Conservation (phyloP, 2,329 filamentous ascomycete genomes). For the Trematosphaeria pertusa region DNA sequence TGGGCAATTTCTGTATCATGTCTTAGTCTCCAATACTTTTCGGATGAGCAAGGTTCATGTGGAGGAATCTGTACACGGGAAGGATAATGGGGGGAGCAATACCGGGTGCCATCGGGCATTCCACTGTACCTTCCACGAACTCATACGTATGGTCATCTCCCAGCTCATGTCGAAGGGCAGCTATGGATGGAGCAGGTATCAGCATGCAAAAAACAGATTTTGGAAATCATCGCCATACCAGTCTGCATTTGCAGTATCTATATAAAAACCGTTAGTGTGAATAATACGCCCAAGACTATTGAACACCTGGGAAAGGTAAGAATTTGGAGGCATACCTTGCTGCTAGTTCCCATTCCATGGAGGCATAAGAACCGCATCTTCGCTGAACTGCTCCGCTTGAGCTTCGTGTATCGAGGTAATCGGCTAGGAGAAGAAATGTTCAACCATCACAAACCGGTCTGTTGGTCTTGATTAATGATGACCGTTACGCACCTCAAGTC, state of each 20-base stretch:
- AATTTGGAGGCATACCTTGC: neutral
- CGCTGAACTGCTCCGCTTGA: neutral
- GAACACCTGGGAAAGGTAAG: neutral
- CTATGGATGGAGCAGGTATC: neutral
- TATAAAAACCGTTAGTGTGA: too few relatives aligned
- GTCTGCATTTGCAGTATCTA: neutral
- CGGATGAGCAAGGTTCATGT: too few relatives aligned
- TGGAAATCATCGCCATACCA: neutral
- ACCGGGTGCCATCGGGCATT: neutral
- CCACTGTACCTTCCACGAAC: neutral
- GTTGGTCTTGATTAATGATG: too few relatives aligned
- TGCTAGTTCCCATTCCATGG: neutral
- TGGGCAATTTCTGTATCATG: neutral
- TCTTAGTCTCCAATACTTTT: too few relatives aligned
- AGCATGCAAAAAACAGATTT: neutral
- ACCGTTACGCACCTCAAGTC: too few relatives aligned
- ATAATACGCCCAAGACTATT: neutral
- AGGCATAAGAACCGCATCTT: conserved; percentile 1
- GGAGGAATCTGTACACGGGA: too few relatives aligned
- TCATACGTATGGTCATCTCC: neutral
- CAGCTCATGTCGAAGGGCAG: neutral
- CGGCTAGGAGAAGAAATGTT: neutral
- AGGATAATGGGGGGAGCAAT: too few relatives aligned
- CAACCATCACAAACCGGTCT: too few relatives aligned
- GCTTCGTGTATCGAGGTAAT: neutral